Conservation (phyloP, 331 rosid species). For the Quercus lobata region DNA sequence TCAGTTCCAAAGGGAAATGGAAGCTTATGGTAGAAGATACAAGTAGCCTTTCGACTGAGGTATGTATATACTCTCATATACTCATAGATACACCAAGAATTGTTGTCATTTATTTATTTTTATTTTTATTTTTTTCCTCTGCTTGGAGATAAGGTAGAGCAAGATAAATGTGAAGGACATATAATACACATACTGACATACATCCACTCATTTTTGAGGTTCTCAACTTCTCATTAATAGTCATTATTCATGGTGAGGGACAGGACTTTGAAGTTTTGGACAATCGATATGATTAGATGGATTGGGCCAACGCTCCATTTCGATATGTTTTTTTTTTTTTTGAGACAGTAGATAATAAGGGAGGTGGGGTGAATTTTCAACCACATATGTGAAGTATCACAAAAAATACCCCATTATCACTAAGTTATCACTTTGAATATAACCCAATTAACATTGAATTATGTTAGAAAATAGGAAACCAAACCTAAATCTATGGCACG, state of each 20-base stretch:
- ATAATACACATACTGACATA: too few relatives aligned
- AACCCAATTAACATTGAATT: too few relatives aligned
- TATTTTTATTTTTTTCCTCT: neutral
- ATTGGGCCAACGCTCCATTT: neutral
- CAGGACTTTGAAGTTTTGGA: neutral
- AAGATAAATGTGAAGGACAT: neutral
- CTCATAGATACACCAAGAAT: neutral
- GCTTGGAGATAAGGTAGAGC: neutral
- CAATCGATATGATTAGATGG: neutral
- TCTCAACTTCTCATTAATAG: too few relatives aligned
- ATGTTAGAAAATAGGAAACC: too few relatives aligned
- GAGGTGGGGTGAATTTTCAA: too few relatives aligned
- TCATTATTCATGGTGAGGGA: neutral
- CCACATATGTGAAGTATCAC: too few relatives aligned
- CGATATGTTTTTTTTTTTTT: neutral
- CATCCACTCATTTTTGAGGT: too few relatives aligned
- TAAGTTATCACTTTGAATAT: too few relatives aligned
- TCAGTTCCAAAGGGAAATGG: slow-evolving; percentile 50
- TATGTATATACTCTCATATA: neutral
- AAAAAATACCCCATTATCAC: too few relatives aligned
- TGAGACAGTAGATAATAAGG: too few relatives aligned
- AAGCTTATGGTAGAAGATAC: slow-evolving; percentile 30
- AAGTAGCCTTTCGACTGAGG: slow-evolving; percentile 21
- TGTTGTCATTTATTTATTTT: neutral
- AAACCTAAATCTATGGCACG: too few relatives aligned